Percentiles rank a stretch among this genome's conserved stretches.
These are phyloP conservation scores for Boletus austroedulis DNA, from an alignment of 1,284 basidiomycete genomes.

Conservation along the genomic window DNA sequence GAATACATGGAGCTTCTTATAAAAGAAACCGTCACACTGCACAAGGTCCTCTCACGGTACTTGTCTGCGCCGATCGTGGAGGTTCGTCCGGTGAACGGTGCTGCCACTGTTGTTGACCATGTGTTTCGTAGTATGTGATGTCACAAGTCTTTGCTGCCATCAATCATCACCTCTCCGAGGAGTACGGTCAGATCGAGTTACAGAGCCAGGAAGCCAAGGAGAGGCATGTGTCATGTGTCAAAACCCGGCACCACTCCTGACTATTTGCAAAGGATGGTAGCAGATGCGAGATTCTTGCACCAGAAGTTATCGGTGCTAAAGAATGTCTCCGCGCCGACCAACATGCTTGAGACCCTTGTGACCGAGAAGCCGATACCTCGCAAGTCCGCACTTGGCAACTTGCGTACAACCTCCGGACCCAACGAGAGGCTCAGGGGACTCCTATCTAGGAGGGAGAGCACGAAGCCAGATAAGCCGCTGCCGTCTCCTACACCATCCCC, in stretches of 20 bases:
- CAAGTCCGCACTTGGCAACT: conserved; percentile 27
- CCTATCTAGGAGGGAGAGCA: conserved; percentile 30
- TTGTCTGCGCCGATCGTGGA: conserved; percentile 76
- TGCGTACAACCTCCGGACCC: conserved; percentile 23
- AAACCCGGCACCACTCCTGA: conserved; percentile 8
- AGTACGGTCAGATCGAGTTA: conserved; percentile 78
- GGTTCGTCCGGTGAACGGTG: conserved; percentile 41
- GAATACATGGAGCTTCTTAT: conserved; percentile 89
- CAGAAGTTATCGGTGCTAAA: conserved; percentile 69
- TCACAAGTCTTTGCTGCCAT: conserved; percentile 90
- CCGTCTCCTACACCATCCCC: conserved; percentile 31
- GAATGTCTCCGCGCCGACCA: conserved; percentile 63
- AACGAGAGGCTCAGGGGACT: conserved; percentile 37
- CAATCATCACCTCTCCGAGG: conserved; percentile 82
- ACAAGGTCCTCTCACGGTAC: conserved; percentile 95
- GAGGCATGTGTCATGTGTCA: conserved; percentile 49
- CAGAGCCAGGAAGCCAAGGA: conserved; percentile 80
- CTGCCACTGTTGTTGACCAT: conserved; percentile 4
- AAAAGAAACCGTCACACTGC: conserved; percentile 94
- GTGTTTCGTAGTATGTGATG: conserved; percentile 72
- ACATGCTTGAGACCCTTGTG: conserved; percentile 80
- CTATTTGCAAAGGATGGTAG: conserved; percentile 55
- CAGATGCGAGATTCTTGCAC: conserved; percentile 75
- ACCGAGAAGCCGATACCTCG: conserved; percentile 62
- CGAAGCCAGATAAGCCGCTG: conserved; percentile 31